These are phyloP conservation scores for Plasmodium yoelii DNA, from an alignment of 169 alveolate species.

Conservation along the genomic window DNA sequence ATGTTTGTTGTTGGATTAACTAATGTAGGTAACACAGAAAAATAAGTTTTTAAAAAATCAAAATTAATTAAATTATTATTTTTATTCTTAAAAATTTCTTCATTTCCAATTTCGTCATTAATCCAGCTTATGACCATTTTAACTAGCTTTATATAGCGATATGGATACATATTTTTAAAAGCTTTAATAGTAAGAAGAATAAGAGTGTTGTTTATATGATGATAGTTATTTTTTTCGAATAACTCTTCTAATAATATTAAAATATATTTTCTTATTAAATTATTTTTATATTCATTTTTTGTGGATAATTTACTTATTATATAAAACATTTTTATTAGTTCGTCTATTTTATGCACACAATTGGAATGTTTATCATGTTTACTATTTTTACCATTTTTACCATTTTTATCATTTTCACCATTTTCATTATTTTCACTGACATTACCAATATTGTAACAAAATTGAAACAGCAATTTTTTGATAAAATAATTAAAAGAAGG, in stretches of 20 bases:
- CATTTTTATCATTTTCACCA: too few species aligned
- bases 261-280: constrained; percentile 30
- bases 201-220: background rate
- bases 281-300: constrained; percentile 12
- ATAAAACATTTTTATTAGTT: constrained; percentile 37
- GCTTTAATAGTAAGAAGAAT: constrained; percentile 7
- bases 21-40: constrained; percentile 41
- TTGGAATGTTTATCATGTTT: too few species aligned
- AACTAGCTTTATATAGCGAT: constrained; percentile 30
- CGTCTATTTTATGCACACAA: constrained; percentile 12
- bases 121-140: constrained; percentile 2
- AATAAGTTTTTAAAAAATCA: constrained; percentile 45
- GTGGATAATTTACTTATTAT: constrained; percentile 31
- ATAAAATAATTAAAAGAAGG: constrained; percentile 32
- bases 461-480: constrained; percentile 37
- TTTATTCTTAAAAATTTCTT: background rate
- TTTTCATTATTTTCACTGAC: background rate
- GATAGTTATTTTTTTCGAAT: background rate
- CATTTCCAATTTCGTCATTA: background rate
- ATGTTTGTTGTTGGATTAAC: constrained; percentile 37
- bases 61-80: background rate
- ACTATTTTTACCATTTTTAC: too few species aligned
- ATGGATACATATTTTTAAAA: constrained; percentile 61
- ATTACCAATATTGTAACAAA: constrained; percentile 2
- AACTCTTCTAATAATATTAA: constrained; percentile 23